A percentile compares a stretch with the other conserved stretches of the same genome.
phyloP scores from a whole-genome alignment of 345 rosid genomes.

The Boechera stricta region DNA sequence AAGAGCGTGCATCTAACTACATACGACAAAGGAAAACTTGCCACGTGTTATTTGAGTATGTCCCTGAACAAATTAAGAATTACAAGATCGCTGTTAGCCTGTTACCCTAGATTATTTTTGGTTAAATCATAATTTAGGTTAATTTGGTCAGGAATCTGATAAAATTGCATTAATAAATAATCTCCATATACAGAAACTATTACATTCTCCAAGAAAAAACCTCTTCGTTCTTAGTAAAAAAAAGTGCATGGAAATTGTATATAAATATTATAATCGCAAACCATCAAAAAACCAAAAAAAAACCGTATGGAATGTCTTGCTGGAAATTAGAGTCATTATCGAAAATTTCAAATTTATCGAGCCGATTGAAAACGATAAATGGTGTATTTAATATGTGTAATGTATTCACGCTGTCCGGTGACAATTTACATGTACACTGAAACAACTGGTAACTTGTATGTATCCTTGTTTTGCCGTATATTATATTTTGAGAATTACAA shows the following conservation, averaged over 20 bases:
- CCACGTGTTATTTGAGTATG: constrained; percentile 27
- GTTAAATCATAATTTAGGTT: constrained; percentile 9
- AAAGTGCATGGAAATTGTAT: constrained; percentile 27
- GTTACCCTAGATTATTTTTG: constrained; percentile 29
- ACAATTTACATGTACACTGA: background rate
- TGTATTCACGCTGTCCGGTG: constrained; percentile 19
- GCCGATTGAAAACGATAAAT: constrained; percentile 20
- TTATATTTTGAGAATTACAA: background rate
- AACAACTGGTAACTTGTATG: background rate
- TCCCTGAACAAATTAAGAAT: constrained; percentile 14
- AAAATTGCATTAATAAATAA: background rate
- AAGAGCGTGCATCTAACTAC: constrained; percentile 45
- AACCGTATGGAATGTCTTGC: constrained; percentile 47
- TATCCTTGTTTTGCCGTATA: background rate
- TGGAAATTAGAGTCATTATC: constrained; percentile 38
- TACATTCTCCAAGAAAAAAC: constrained; percentile 38
- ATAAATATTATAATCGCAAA: constrained; percentile 8
- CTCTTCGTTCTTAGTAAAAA: constrained; percentile 22
- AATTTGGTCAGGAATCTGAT: constrained; percentile 30
- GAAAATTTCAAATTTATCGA: constrained; percentile 19
- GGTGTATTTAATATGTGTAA: background rate
- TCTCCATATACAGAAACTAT: background rate
- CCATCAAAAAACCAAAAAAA: constrained; percentile 36
- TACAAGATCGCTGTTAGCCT: background rate
- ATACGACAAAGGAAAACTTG: constrained; percentile 40